Conservation (phyloP, 23 red algal species). For the Rhodosorus marinus region DNA sequence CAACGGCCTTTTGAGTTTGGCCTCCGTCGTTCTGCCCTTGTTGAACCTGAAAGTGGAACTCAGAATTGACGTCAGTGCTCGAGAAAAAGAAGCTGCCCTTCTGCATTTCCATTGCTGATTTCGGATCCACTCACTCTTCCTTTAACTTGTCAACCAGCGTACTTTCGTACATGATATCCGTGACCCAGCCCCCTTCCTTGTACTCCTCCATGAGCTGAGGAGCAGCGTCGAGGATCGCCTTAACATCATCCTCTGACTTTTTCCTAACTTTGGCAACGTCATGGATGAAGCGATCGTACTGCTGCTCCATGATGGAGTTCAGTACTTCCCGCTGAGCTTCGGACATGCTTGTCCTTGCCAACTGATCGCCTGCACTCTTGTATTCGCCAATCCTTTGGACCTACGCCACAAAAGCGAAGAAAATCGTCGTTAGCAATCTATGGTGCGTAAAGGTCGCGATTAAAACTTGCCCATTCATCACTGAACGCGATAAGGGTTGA, state of each 20-base stretch:
- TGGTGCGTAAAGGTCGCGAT: too few species aligned
- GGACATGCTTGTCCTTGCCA: slow-evolving; percentile 56
- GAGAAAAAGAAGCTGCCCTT: slow-evolving; percentile 13
- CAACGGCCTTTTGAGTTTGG: slow-evolving; percentile 20
- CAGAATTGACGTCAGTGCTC: too few species aligned
- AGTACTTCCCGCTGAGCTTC: slow-evolving; percentile 67
- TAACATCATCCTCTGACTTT: slow-evolving; percentile 6
- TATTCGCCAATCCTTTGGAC: slow-evolving; percentile 86
- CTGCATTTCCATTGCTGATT: neutral
- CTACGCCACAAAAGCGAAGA: too few species aligned
- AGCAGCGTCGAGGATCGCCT: slow-evolving; percentile 38
- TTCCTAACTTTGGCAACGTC: slow-evolving; percentile 16
- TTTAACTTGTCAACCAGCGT: slow-evolving; percentile 64
- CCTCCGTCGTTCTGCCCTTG: neutral
- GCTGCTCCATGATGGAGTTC: slow-evolving; percentile 28
- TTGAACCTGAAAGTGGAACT: neutral
- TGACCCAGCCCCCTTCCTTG: slow-evolving; percentile 36
- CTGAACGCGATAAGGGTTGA: too few species aligned
- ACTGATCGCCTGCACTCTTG: slow-evolving; percentile 88
- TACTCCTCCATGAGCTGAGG: slow-evolving; percentile 49
- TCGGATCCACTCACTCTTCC: slow-evolving; percentile 8
- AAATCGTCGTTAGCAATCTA: too few species aligned
- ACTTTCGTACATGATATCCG: slow-evolving; percentile 49
- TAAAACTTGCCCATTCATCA: too few species aligned
- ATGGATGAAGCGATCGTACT: slow-evolving; percentile 32